Percentiles rank a stretch among this genome's conserved stretches.
Conservation (phyloP, 2,329 filamentous ascomycete species). For the Parastagonospora avenae region DNA sequence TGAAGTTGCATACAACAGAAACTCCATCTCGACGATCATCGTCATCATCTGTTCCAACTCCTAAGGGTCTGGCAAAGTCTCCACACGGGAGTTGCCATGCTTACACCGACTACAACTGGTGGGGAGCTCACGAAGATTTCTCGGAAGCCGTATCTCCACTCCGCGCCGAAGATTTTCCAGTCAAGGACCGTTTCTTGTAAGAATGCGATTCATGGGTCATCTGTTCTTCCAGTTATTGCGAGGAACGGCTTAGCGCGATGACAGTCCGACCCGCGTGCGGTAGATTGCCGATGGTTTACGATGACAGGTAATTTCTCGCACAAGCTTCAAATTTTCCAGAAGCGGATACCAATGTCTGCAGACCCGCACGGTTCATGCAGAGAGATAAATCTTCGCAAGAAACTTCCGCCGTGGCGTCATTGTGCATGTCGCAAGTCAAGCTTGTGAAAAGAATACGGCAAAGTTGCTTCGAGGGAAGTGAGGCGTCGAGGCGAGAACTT, state of each 20-base stretch:
- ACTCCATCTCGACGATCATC: too few relatives aligned
- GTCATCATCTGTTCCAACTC: too few relatives aligned
- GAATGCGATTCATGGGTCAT: background rate
- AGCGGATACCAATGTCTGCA: background rate
- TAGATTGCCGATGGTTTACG: background rate
- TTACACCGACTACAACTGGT: background rate
- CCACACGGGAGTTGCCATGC: background rate
- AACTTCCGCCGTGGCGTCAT: background rate
- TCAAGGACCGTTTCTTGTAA: background rate
- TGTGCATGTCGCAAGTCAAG: background rate
- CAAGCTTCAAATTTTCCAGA: background rate
- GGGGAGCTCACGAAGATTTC: conserved; percentile 1
- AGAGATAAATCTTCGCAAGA: background rate
- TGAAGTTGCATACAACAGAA: too few relatives aligned
- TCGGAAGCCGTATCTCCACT: conserved; percentile 1
- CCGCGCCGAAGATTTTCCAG: conserved; percentile 2
- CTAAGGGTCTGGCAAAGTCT: background rate
- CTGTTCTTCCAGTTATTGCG: background rate
- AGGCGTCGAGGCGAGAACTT: background rate
- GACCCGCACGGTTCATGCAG: background rate
- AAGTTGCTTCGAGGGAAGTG: background rate
- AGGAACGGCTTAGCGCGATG: conserved; percentile 1
- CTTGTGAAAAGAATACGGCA: background rate
- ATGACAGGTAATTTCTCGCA: background rate
- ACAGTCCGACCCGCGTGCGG: background rate